These are phyloP conservation scores for Ilyonectria sp. DNA, from an alignment of 2,329 filamentous ascomycete species.

Conservation along the genomic window DNA sequence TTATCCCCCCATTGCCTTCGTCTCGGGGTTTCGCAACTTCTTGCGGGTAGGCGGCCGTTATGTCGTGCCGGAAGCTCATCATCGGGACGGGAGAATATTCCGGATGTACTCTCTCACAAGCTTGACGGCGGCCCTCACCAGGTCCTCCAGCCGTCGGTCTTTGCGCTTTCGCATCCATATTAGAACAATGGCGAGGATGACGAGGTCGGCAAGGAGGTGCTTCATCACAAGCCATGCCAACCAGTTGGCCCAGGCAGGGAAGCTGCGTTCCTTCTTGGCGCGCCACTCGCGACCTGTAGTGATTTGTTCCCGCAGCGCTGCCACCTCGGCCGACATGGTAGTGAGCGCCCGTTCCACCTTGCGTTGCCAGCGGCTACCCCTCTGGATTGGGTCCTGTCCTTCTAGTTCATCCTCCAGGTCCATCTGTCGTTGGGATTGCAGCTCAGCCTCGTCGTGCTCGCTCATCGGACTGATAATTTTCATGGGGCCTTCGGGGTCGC, in stretches of 20 bases:
- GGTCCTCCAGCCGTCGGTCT: constrained; percentile 80
- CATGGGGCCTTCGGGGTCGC: constrained; percentile 70
- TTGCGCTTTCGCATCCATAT: constrained; percentile 81
- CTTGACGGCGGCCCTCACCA: constrained; percentile 76
- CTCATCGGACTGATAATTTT: constrained; percentile 88
- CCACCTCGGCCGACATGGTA: constrained; percentile 92
- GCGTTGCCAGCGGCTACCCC: constrained; percentile 78
- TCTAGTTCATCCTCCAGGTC: constrained; percentile 63
- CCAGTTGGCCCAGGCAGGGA: constrained; percentile 81
- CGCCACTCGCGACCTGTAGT: constrained; percentile 81
- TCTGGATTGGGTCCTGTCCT: constrained; percentile 46
- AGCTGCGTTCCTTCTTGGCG: constrained; percentile 73
- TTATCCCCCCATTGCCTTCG: not conserved
- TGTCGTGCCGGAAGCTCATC: constrained; percentile 46
- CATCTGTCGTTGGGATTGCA: constrained; percentile 65
- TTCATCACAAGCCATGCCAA: constrained; percentile 78
- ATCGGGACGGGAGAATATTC: constrained; percentile 71
- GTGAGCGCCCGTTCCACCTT: constrained; percentile 89
- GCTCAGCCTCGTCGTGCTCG: constrained; percentile 80
- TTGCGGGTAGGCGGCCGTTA: not conserved
- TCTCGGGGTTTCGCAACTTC: not conserved
- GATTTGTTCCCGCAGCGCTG: constrained; percentile 92
- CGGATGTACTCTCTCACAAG: constrained; percentile 72
- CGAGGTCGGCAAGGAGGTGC: constrained; percentile 81
- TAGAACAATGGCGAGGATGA: constrained; percentile 76